Conservation (phyloP, 768 basidiomycete species). For the Rubroboletus pulcherrimus region DNA sequence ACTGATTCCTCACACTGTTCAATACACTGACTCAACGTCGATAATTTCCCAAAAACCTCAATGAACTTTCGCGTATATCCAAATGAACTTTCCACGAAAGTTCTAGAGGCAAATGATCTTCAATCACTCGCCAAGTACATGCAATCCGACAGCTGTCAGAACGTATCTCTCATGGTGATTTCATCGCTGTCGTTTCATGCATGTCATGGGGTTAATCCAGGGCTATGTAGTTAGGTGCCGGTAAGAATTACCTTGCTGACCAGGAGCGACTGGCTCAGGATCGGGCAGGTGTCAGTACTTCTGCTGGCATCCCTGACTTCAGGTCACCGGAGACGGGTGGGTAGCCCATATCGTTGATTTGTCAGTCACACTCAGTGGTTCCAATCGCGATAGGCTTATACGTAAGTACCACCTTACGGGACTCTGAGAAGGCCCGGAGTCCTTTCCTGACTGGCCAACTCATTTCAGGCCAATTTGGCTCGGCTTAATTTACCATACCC, state of each 20-base stretch:
- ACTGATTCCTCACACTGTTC: neutral
- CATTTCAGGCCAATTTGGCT: constrained; percentile 65
- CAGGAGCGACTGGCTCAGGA: neutral
- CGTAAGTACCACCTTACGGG: constrained; percentile 16
- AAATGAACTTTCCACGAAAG: constrained; percentile 8
- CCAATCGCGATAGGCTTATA: constrained; percentile 21
- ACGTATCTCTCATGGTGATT: constrained; percentile 69
- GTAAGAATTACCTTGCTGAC: constrained; percentile 33
- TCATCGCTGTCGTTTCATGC: neutral
- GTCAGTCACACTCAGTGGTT: neutral
- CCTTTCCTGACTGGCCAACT: neutral
- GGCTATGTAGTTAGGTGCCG: constrained; percentile 58
- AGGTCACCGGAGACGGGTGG: constrained; percentile 79
- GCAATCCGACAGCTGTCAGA: constrained; percentile 61
- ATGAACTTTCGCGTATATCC: constrained; percentile 13
- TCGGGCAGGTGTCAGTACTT: constrained; percentile 62
- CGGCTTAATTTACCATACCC: constrained; percentile 82
- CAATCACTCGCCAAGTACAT: constrained; percentile 61
- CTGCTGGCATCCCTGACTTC: constrained; percentile 88
- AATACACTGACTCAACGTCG: neutral
- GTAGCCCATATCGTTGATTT: constrained; percentile 13
- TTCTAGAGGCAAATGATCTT: constrained; percentile 38
- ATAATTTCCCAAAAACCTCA: neutral
- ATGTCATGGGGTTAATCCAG: constrained; percentile 2
- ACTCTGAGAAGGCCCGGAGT: neutral